Conservation (phyloP, 495 filamentous ascomycete genomes). For the Lasiosphaeria miniovina region DNA sequence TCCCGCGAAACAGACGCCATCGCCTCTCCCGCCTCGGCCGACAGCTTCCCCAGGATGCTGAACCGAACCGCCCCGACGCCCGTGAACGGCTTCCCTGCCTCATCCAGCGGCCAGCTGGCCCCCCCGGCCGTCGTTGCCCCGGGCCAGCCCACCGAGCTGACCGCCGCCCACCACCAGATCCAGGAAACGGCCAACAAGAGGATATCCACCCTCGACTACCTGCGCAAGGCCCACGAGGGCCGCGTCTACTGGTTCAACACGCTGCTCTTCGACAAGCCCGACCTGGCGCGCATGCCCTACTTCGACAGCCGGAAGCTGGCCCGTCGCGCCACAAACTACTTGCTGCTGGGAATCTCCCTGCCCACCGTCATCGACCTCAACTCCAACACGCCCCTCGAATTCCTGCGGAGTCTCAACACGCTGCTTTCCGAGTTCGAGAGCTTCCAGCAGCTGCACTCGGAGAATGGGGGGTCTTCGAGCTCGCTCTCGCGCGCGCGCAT, state of each 20-base stretch:
- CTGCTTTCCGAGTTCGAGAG: conserved; percentile 89
- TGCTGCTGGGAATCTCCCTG: conserved; percentile 87
- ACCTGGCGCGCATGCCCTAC: conserved; percentile 78
- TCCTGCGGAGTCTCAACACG: conserved; percentile 80
- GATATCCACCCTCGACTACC: conserved; percentile 92
- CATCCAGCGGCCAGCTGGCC: conserved; percentile 28
- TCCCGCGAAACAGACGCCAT: conserved; percentile 32
- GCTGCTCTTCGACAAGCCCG: conserved; percentile 79
- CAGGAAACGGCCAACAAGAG: conserved; percentile 86
- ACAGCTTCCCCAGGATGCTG: conserved; percentile 45
- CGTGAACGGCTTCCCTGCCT: conserved; percentile 27
- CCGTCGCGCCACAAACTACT: conserved; percentile 84
- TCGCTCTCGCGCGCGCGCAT: conserved; percentile 74
- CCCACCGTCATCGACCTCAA: conserved; percentile 86
- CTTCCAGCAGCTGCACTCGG: conserved; percentile 80
- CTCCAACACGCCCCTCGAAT: conserved; percentile 70
- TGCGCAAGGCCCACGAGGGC: conserved; percentile 89
- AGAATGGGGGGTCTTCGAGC: conserved; percentile 65
- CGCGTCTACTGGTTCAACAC: conserved; percentile 98
- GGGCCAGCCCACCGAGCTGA: conserved; percentile 37
- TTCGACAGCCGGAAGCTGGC: conserved; percentile 79
- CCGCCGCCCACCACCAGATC: conserved; percentile 69
- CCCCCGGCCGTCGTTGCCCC: conserved; percentile 30
- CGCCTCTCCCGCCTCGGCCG: conserved; percentile 34
- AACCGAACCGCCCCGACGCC: conserved; percentile 34